Percentiles rank a stretch among this genome's conserved stretches.
Evolutionary conservation across 257 asterid genomes (phyloP).

Genomic region (Avicennia marina): DNA sequence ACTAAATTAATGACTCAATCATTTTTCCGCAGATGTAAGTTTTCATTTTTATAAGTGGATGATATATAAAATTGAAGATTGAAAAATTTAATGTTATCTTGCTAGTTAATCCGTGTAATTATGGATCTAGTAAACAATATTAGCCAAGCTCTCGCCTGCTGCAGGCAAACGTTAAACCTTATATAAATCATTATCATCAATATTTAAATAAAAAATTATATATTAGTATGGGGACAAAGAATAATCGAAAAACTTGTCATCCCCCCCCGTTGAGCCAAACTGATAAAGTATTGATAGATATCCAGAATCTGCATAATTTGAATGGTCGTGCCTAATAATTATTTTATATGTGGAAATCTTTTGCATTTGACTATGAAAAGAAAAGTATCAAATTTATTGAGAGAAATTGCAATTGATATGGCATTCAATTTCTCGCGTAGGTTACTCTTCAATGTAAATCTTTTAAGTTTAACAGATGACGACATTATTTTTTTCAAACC

Average conservation of each 20-base stretch:
- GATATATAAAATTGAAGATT: no score
- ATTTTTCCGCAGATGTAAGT: no score
- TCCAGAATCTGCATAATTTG: no score
- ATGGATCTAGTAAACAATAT: background rate
- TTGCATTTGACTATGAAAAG: background rate
- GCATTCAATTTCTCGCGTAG: background rate
- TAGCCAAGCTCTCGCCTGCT: constrained; percentile 4
- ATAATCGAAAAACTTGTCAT: background rate
- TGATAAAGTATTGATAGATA: no score
- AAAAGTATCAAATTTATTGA: background rate
- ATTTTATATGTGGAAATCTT: background rate
- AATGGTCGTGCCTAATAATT: no score
- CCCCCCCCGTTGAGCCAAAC: no score
- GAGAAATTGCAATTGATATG: background rate
- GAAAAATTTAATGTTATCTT: no score
- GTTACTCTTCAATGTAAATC: background rate
- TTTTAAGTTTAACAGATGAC: no score
- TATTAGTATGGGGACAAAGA: background rate
- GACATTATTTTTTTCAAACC: no score
- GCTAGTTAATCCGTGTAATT: no score
- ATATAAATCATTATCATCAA: background rate
- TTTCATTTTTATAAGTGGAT: no score
- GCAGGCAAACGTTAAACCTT: constrained; percentile 14
- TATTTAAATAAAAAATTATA: background rate
- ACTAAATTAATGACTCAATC: no score